These are phyloP conservation scores for Aspergillus ochraceus DNA, from an alignment of 2,329 filamentous ascomycete genomes.

Conservation along the genomic window DNA sequence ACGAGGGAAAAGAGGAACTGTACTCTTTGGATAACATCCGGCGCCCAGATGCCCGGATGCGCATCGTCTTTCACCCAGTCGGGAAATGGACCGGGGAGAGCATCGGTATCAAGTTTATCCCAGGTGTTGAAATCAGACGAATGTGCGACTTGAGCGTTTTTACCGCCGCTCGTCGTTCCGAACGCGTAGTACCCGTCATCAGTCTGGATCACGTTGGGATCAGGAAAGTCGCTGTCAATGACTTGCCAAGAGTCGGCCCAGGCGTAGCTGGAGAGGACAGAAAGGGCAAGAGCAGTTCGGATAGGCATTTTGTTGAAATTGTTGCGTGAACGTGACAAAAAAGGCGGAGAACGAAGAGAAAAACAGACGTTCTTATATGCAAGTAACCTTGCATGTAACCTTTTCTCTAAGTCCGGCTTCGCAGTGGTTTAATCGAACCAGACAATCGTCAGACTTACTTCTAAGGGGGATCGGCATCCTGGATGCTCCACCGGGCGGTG, in stretches of 20 bases:
- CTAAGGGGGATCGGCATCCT: neutral
- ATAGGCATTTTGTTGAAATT: neutral
- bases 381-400: neutral
- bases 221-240: conserved; percentile 52
- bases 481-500: neutral
- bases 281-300: neutral
- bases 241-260: conserved; percentile 20
- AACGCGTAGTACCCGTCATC: conserved; percentile 57
- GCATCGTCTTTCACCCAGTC: conserved; percentile 49
- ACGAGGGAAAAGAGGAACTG: neutral
- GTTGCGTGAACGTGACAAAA: neutral
- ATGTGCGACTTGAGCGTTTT: conserved; percentile 54
- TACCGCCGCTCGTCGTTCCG: conserved; percentile 50
- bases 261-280: neutral
- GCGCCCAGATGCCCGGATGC: conserved; percentile 55
- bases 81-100: conserved; percentile 48
- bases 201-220: conserved; percentile 53
- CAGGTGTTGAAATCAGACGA: conserved; percentile 49
- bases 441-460: neutral
- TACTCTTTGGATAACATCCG: conserved; percentile 53
- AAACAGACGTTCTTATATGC: neutral
- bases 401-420: neutral
- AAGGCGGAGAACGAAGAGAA: neutral
- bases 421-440: neutral
- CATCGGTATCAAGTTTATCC: conserved; percentile 51